phyloP scores from a whole-genome alignment of 345 rosid genomes.

The Kernera saxatilis region DNA sequence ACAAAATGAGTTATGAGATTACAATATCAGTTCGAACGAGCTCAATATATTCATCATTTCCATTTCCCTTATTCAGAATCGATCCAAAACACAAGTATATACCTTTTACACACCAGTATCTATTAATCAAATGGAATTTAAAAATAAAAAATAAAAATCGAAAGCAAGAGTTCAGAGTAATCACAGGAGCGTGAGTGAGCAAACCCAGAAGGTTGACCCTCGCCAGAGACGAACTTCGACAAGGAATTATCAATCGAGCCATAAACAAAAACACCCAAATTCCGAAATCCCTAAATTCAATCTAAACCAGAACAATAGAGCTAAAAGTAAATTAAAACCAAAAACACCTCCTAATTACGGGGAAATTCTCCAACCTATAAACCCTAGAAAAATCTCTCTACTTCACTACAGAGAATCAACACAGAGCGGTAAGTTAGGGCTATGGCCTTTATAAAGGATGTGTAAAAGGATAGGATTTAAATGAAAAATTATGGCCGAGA shows the following conservation, averaged over 20 bases:
- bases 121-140: background rate
- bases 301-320: background rate
- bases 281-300: background rate
- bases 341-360: background rate
- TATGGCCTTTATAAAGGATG: conserved; percentile 19
- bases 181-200: conserved; percentile 80
- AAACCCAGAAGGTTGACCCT: conserved; percentile 65
- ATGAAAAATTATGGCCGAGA: conserved; percentile 23
- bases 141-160: background rate
- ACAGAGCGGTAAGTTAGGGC: conserved; percentile 8
- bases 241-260: conserved; percentile 83
- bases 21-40: background rate
- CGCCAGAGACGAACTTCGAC: conserved; percentile 70
- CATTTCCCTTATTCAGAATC: background rate
- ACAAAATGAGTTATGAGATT: background rate
- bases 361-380: background rate
- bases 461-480: conserved; percentile 10
- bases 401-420: conserved; percentile 6
- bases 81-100: background rate
- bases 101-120: background rate
- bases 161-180: conserved; percentile 31
- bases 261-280: conserved; percentile 11
- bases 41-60: background rate
- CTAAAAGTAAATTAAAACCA: background rate
- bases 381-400: conserved; percentile 20